These are phyloP conservation scores for Dichomitus squalens DNA, from an alignment of 1,284 basidiomycete species.

Conservation along the genomic window DNA sequence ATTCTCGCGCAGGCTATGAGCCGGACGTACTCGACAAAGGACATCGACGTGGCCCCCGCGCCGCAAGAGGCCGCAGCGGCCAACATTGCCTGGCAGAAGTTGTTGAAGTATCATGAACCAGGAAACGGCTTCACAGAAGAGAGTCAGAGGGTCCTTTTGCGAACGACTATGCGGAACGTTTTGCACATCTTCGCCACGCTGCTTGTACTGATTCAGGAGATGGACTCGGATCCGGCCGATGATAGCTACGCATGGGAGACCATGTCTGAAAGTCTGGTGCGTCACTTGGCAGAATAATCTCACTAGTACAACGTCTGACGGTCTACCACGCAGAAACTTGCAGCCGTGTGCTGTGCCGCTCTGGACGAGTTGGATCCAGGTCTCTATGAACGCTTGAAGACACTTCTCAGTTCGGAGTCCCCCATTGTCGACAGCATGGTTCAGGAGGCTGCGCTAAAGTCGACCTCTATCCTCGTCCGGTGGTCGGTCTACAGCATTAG, in stretches of 20 bases:
- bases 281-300: neutral
- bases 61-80: constrained; percentile 76
- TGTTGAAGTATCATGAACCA: constrained; percentile 55
- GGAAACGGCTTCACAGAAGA: constrained; percentile 43
- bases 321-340: constrained; percentile 70
- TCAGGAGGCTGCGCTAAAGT: constrained; percentile 85
- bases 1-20: constrained; percentile 77
- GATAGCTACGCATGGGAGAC: constrained; percentile 90
- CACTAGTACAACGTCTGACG: neutral
- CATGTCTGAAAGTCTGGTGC: constrained; percentile 78
- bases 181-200: constrained; percentile 77
- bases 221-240: constrained; percentile 74
- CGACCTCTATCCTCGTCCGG: constrained; percentile 78
- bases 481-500: constrained; percentile 52
- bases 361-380: constrained; percentile 68
- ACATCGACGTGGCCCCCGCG: constrained; percentile 35
- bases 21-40: constrained; percentile 37
- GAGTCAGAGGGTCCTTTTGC: constrained; percentile 46
- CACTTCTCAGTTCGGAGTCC: constrained; percentile 81
- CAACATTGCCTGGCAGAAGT: constrained; percentile 75
- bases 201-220: constrained; percentile 73
- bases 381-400: constrained; percentile 72
- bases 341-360: constrained; percentile 83
- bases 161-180: constrained; percentile 55
- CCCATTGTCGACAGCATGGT: constrained; percentile 81